Percentiles rank a stretch among this genome's conserved stretches.
These are phyloP conservation scores for Carex myosuroides DNA, from an alignment of 176 grass and related monocot species.

Conservation along the genomic window DNA sequence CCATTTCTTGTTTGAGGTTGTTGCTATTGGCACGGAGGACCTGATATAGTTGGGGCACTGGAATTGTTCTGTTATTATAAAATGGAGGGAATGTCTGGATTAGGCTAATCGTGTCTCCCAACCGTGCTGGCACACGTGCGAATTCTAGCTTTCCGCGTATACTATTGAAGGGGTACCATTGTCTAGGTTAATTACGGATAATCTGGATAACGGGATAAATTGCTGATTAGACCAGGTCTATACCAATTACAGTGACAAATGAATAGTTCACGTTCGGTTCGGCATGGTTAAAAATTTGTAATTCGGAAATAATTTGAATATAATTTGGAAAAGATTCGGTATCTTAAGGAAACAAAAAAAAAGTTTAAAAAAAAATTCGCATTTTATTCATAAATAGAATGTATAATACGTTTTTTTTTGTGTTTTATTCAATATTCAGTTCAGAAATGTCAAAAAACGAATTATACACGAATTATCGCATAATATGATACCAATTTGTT, in stretches of 20 bases:
- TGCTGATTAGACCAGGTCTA: not conserved
- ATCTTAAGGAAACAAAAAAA: no score
- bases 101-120: not conserved
- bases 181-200: not conserved
- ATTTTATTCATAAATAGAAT: no score
- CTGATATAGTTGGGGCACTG: not conserved
- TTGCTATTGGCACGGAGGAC: not conserved
- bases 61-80: not conserved
- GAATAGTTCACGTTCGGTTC: no score
- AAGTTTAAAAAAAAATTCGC: no score
- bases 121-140: not conserved
- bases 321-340: no score
- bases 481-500: not conserved
- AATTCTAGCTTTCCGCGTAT: not conserved
- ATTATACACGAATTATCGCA: no score
- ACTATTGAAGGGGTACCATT: not conserved
- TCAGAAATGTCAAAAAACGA: no score
- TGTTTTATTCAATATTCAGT: no score
- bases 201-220: slow-evolving; percentile 9
- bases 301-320: no score
- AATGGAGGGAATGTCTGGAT: not conserved
- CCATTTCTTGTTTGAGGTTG: not conserved
- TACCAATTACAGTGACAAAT: no score
- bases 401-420: no score
- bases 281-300: no score